These are phyloP conservation scores for Diaporthe sp. DNA, from an alignment of 2,329 filamentous ascomycete genomes.

Conservation along the genomic window DNA sequence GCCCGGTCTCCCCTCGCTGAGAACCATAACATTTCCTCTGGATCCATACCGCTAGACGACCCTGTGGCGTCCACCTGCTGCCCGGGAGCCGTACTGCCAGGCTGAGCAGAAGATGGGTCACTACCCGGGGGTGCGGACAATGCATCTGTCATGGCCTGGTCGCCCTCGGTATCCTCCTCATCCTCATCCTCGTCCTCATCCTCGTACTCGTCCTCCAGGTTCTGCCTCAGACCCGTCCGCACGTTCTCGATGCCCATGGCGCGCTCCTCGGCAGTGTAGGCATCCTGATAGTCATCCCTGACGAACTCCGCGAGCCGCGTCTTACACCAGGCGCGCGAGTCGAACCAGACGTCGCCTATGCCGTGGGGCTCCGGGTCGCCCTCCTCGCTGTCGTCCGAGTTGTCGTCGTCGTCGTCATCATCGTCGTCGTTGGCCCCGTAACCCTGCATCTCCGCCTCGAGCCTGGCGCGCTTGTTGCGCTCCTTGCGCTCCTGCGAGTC, in stretches of 20 bases:
- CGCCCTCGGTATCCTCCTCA: conserved; percentile 63
- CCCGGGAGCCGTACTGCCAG: conserved; percentile 2
- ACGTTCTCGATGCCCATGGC: conserved; percentile 77
- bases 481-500: conserved; percentile 69
- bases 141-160: conserved; percentile 49
- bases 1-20: conserved; percentile 26
- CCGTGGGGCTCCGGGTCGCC: conserved; percentile 54
- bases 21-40: conserved; percentile 37
- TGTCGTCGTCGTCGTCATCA: conserved; percentile 48
- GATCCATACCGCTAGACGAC: conserved; percentile 13
- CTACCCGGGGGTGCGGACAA: conserved; percentile 12
- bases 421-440: conserved; percentile 53
- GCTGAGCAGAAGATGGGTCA: conserved; percentile 28
- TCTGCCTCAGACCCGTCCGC: conserved; percentile 76
- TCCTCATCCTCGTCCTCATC: conserved; percentile 70
- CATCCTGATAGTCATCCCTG: conserved; percentile 67
- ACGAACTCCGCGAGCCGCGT: conserved; percentile 55
- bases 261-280: conserved; percentile 80
- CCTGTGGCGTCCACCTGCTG: conserved; percentile 8
- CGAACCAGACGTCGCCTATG: conserved; percentile 56
- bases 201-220: conserved; percentile 64
- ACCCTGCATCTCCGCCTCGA: conserved; percentile 54
- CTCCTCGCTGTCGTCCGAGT: conserved; percentile 53
- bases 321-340: conserved; percentile 50
- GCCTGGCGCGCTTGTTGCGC: conserved; percentile 34